Evolutionary conservation across 768 basidiomycete genomes (phyloP), one percentile per base, ranked within the genome.

Genomic region (Filobasidium floriforme): DNA sequence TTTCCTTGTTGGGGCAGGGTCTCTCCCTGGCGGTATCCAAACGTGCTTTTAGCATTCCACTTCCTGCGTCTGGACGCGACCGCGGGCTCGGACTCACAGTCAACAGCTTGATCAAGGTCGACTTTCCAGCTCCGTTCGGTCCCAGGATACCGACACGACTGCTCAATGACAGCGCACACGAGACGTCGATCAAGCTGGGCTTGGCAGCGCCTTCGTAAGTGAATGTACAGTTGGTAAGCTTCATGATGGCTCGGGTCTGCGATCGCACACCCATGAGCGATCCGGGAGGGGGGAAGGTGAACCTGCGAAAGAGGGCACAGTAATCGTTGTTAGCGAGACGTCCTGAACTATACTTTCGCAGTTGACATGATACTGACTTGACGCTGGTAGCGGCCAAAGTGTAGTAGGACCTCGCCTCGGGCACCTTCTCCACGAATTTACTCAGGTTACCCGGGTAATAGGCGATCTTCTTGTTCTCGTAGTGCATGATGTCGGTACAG

Each of bases 241-340:
- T 97, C 75, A 98, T 83, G 76, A 98, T 98, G 5, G 93, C 91
- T 61, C 93, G 87, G 12, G 93, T 98, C 75, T 89, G 91, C 77
- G 91, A 94, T 69, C 93, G 85, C 66, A 98, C 93, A 63, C 94
- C 93, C 90, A 97, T 92, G 70, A 98, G 84, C 57, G 89, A 92
- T 37, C 94, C 94, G 49, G 93, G 93, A 29, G 92, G 84, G 43
- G 93, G 93, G 85, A 98, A 98, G 41, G 90, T 81, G 82, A 98
- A 94, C 61, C 73, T 72, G 57, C n/a, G n/a, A n/a, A 41, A 63
- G 52, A 51, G n/a, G n/a, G n/a, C n/a, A n/a, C n/a, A n/a, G n/a
- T n/a, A n/a, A n/a, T n/a, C n/a, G n/a, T n/a, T n/a, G n/a, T n/a
- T n/a, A n/a, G n/a, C n/a, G n/a, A n/a, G n/a, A n/a, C n/a, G n/a